Base-by-base conservation (phyloP, 306 rosid species). In the Oemleria cerasiformis region DNA sequence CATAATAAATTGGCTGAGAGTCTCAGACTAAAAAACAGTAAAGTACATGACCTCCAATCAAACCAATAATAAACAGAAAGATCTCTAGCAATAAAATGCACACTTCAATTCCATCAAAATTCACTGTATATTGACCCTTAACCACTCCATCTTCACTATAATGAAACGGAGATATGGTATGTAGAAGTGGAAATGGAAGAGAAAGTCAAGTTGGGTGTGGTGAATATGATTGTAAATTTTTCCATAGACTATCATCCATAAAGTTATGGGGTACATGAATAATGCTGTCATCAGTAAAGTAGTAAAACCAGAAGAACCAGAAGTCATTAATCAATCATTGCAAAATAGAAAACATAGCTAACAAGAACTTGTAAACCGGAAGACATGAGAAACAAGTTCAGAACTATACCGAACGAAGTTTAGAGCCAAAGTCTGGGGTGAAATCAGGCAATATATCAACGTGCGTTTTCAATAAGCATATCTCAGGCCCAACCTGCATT, bases 371-470 rank as follows among this genome's bases (percentile, higher is more conserved):
- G 9, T 17, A 1, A 39, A 45, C 2, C 4, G 15, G 17, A 67
- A 41, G 48, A 55, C 25, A 63, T 5, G 2, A 19, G 7, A 56
- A 69, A 43, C 14, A 43, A 67, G 8, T 21, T 10, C 19, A 11
- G 15, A 63, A 9, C 30, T 16, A 71, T 88, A 93, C 98, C 83
- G 75, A 51, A 58, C 92, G 94, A 63, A 93, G 96, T 79, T 88
- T 88, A 62, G 89, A 81, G 50, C 96, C 98, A 66, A 90, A 93
- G 71, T 90, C 97, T 19, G 89, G 85, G 58, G 94, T 90, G 82
- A 93, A 93, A 78, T 93, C 97, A 10, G 98, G 94, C 61, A 87
- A 82, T 86, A 90, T 93, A 77, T 93, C 98, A 79, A 93, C 97
- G 72, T 93, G 97, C 54, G 97, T 90, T 80, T 93, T 93, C 85